Conservation (phyloP, 176 grass and related monocot species). For the Tillandsia leiboldiana region DNA sequence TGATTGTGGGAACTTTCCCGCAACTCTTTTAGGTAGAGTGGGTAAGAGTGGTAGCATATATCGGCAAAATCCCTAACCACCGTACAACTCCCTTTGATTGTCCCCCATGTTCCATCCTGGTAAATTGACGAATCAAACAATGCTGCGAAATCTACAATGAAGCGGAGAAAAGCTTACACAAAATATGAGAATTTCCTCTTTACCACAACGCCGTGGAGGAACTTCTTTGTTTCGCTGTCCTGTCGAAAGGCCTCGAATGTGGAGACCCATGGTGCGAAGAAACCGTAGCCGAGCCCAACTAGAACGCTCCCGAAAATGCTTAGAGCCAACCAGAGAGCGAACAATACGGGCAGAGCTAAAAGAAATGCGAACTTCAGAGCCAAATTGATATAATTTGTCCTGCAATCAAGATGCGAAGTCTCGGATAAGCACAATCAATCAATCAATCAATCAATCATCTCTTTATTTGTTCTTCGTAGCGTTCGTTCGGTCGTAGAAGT, state of each 20-base stretch:
- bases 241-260: conserved; percentile 94
- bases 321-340: conserved; percentile 66
- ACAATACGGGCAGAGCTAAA: conserved; percentile 56
- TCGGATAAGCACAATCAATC: conserved; percentile 1
- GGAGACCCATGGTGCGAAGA: conserved; percentile 88
- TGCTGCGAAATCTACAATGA: not conserved
- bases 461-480: not conserved
- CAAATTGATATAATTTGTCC: conserved; percentile 59
- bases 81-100: conserved; percentile 88
- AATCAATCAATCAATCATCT: conserved; percentile 1
- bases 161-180: not conserved
- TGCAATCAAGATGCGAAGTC: conserved; percentile 30
- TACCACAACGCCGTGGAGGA: conserved; percentile 69
- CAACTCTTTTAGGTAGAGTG: conserved; percentile 62
- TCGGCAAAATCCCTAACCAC: conserved; percentile 89
- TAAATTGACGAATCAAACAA: conserved; percentile 8
- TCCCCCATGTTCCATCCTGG: conserved; percentile 92
- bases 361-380: conserved; percentile 54
- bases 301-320: conserved; percentile 66
- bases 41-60: conserved; percentile 70
- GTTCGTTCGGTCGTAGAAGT: not conserved
- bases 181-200: conserved; percentile 8
- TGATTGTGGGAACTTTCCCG: conserved; percentile 37
- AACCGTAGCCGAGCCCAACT: conserved; percentile 74
- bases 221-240: conserved; percentile 63